Evolutionary conservation across 768 basidiomycete species (phyloP), one percentile per base, ranked within the genome.

Genomic region (Hortiboletus campestris): DNA sequence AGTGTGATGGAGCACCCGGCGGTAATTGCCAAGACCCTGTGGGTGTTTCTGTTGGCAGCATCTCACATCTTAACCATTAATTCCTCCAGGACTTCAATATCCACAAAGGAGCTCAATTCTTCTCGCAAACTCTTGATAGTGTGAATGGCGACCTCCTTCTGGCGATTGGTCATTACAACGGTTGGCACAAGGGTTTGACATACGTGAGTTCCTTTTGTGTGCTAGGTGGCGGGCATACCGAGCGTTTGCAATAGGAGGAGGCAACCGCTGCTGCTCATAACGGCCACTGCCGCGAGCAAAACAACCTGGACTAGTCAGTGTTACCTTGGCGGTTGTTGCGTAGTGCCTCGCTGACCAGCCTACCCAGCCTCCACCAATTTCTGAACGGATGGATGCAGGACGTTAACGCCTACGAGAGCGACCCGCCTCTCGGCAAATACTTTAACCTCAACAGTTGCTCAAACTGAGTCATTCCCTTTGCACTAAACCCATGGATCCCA

Each of bases 261-360:
- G 88, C 86, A 19, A 88, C 84, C 50, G 80, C 81, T 55, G 85
- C 85, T 42, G 79, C 75, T 12, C 49, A 74, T 46, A 72, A 76
- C 1, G 34, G 64, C 46, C 89, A 88, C 75, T 89, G 86, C 71
- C 73, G 68, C 43, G 86, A 86, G 70, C 91, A 92, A 76, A 86
- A 91, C 67, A 94, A 94, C 74, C 76, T 91, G 46, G 92, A 93
- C 73, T 94, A 94, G 89, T 88, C 64, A 62, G 86, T 76, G 32
- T 51, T 51, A 34, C 49, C 49, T 51, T 46, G 16, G 29, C 20
- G 32, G 10, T 53, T 29, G 25, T 44, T 20, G 46, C 28, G 51
- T 43, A 4, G 22, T n/a, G 14, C 1, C 32, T 50, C 43, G 31
- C 25, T 46, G 38, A 54, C n/a, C 47, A 32, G 22, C 20, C 44